A percentile compares a stretch with the other conserved stretches of the same genome.
phyloP scores from a whole-genome alignment of 2,329 filamentous ascomycete species.

The Sarocladiaceae sp. region DNA sequence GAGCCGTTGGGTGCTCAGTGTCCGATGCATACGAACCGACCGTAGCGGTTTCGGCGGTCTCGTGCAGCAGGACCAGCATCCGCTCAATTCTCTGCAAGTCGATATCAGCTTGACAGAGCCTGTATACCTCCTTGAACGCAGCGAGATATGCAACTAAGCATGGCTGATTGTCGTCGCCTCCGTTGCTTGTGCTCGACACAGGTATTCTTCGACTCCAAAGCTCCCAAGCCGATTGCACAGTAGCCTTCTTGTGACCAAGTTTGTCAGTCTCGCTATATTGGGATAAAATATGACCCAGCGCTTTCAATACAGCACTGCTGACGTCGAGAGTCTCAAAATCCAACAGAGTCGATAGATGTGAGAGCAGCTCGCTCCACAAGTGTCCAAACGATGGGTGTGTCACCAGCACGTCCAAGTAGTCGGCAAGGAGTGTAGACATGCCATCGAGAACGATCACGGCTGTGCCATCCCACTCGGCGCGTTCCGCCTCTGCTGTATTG shows the following conservation, averaged over 20 bases:
- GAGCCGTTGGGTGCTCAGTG: slow-evolving; percentile 62
- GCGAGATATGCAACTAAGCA: slow-evolving; percentile 81
- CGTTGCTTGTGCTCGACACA: slow-evolving; percentile 40
- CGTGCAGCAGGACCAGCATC: slow-evolving; percentile 66
- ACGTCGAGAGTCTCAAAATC: slow-evolving; percentile 61
- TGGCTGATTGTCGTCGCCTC: slow-evolving; percentile 65
- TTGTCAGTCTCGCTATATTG: slow-evolving; percentile 37
- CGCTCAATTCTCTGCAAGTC: slow-evolving; percentile 54
- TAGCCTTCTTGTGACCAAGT: slow-evolving; percentile 39
- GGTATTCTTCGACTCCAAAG: slow-evolving; percentile 66
- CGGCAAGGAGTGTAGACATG: slow-evolving; percentile 65
- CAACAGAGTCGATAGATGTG: slow-evolving; percentile 59
- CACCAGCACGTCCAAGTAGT: slow-evolving; percentile 68
- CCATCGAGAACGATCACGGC: slow-evolving; percentile 68
- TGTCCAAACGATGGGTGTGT: slow-evolving; percentile 59
- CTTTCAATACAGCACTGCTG: slow-evolving; percentile 64
- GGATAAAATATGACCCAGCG: slow-evolving; percentile 57
- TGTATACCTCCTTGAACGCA: slow-evolving; percentile 70
- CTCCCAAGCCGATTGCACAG: slow-evolving; percentile 59
- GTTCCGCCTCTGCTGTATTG: slow-evolving; percentile 34
- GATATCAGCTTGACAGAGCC: slow-evolving; percentile 60
- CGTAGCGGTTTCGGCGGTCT: slow-evolving; percentile 65
- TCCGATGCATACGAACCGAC: slow-evolving; percentile 64
- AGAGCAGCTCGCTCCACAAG: slow-evolving; percentile 70
- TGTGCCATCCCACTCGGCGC: slow-evolving; percentile 64